Conservation (phyloP, 257 asterid species). For the Lantana camara region DNA sequence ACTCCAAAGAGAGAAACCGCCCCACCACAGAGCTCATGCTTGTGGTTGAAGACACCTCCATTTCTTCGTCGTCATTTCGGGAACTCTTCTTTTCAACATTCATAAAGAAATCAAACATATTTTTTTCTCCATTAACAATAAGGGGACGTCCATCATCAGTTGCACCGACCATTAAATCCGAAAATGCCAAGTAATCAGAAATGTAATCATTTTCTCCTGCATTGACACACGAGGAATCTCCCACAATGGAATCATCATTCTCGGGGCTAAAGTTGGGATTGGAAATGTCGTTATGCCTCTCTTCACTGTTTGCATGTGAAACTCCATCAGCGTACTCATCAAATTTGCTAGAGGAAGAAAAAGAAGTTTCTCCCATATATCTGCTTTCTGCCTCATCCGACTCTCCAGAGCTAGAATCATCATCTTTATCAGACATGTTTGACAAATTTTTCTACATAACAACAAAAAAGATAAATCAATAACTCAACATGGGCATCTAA, state of each 20-base stretch:
- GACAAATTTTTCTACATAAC: conserved; percentile 42
- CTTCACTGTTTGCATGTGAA: conserved; percentile 19
- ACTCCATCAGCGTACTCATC: conserved; percentile 41
- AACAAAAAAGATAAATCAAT: conserved; percentile 24
- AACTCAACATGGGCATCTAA: conserved; percentile 5
- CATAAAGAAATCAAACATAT: conserved; percentile 67
- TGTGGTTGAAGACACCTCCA: conserved; percentile 77
- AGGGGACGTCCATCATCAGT: conserved; percentile 45
- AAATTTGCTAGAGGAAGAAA: conserved; percentile 40
- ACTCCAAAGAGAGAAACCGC: conserved; percentile 74
- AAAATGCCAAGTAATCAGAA: conserved; percentile 77
- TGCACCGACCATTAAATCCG: conserved; percentile 75
- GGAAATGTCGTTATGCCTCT: conserved; percentile 19
- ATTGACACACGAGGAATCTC: conserved; percentile 48
- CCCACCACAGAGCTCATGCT: conserved; percentile 89
- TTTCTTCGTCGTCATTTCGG: conserved; percentile 67
- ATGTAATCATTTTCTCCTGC: conserved; percentile 55
- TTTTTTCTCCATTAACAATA: conserved; percentile 57
- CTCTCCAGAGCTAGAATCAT: conserved; percentile 64
- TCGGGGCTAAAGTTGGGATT: conserved; percentile 32
- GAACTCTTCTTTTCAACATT: conserved; percentile 39
- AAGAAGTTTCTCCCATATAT: conserved; percentile 57
- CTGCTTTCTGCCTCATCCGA: conserved; percentile 92
- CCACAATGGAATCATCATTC: conserved; percentile 42
- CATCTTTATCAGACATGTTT: conserved; percentile 36